Percentiles rank a stretch among this genome's conserved stretches.
phyloP scores from a whole-genome alignment of 2,329 filamentous ascomycete genomes.

The Didymella glomerata region DNA sequence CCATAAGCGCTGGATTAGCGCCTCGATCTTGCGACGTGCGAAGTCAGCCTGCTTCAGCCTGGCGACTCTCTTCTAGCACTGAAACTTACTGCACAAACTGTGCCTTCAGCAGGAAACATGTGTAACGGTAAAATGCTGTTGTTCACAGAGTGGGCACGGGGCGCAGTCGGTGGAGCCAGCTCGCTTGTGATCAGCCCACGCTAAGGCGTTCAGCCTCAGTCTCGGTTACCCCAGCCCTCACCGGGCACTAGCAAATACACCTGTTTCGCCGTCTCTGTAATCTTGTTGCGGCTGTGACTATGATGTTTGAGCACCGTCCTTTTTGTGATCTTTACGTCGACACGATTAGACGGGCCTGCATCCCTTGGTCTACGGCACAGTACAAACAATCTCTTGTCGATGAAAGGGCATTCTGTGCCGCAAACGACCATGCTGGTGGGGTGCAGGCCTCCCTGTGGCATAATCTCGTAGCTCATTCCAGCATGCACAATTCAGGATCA shows the following conservation, averaged over 20 bases:
- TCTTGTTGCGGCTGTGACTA: conserved; percentile 8
- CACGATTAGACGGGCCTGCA: not conserved
- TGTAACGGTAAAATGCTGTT: conserved; percentile 2
- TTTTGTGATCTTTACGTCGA: conserved; percentile 1
- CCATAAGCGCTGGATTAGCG: not conserved
- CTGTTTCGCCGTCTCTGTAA: conserved; percentile 10
- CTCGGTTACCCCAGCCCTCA: conserved; percentile 4
- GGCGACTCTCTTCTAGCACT: not conserved
- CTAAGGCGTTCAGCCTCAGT: conserved; percentile 21
- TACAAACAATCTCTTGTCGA: conserved; percentile 2
- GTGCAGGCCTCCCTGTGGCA: not conserved
- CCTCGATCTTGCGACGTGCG: not conserved
- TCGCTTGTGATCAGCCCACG: conserved; percentile 10
- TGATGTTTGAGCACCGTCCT: conserved; percentile 2
- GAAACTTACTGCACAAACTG: not conserved
- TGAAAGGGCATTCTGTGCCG: conserved; percentile 1
- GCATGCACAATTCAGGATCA: not conserved
- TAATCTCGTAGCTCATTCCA: not conserved
- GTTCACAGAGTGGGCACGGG: conserved; percentile 1
- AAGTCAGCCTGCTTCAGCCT: not conserved
- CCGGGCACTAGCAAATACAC: conserved; percentile 15
- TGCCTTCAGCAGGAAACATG: not conserved
- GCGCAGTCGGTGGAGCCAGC: conserved; percentile 13
- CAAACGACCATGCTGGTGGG: not conserved
- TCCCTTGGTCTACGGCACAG: conserved; percentile 14